Conservation (phyloP, 192 early-diverging fungal species). For the Entrophospora sp. region DNA sequence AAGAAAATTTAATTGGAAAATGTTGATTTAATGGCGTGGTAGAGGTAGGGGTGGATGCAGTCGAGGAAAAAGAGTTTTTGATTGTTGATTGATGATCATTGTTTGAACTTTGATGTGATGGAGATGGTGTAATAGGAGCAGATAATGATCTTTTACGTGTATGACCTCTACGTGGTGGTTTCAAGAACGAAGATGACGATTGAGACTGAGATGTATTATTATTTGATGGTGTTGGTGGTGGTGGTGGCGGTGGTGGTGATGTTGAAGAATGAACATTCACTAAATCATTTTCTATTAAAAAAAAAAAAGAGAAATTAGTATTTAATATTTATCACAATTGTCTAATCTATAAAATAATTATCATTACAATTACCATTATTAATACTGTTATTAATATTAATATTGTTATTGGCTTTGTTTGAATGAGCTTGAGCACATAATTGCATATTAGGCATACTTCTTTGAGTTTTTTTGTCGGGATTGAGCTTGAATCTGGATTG, state of each 20-base stretch:
- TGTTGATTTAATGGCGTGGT: neutral
- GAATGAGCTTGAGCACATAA: neutral
- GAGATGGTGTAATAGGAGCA: conserved; percentile 6
- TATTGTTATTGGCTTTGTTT: no score
- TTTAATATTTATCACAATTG: no score
- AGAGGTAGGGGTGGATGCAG: no score
- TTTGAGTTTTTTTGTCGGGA: conserved; percentile 7
- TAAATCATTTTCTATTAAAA: no score
- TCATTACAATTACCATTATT: no score
- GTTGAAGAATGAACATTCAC: neutral
- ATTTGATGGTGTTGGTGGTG: conserved; percentile 3
- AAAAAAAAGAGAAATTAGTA: no score
- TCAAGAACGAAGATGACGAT: neutral
- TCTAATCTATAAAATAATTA: no score
- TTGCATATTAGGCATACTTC: conserved; percentile 21
- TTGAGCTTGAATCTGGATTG: conserved; percentile 18
- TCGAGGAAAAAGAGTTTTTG: no score
- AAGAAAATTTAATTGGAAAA: neutral
- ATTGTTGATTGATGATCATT: no score
- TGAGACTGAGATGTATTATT: neutral
- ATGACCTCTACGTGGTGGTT: conserved; percentile 17
- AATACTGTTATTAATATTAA: no score
- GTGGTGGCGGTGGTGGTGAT: conserved; percentile 7
- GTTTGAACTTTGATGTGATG: no score
- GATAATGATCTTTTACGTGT: conserved; percentile 19